Evolutionary conservation across 805 yeast species (phyloP).

Genomic region (Hanseniaspora thailandica): DNA sequence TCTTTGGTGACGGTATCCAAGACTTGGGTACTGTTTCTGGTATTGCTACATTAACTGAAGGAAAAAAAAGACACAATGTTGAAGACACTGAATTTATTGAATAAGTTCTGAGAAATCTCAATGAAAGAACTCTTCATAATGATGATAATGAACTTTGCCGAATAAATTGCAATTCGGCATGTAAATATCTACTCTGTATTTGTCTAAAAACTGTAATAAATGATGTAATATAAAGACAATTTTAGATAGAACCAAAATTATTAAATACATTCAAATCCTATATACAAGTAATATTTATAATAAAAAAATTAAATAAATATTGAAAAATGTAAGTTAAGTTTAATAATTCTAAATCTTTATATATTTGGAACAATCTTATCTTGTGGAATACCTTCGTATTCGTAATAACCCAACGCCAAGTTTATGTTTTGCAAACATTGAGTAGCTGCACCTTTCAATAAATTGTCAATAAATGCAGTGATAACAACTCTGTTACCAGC

Average conservation of each 20-base stretch:
- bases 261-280: neutral
- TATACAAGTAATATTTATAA: neutral
- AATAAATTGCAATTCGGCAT: no score
- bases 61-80: slow-evolving; percentile 8
- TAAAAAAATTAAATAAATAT: neutral
- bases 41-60: slow-evolving; percentile 14
- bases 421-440: slow-evolving; percentile 96
- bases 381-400: slow-evolving; percentile 87
- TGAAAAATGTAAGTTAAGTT: neutral
- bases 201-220: neutral
- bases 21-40: slow-evolving; percentile 15
- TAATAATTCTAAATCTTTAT: neutral
- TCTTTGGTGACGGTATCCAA: slow-evolving; percentile 26
- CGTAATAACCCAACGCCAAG: slow-evolving; percentile 78
- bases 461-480: slow-evolving; percentile 89
- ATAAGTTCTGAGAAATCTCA: no score
- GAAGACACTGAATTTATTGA: slow-evolving; percentile 11
- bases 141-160: no score
- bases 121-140: no score
- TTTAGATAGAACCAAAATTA: neutral
- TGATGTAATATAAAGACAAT: neutral
- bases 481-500: slow-evolving; percentile 82
- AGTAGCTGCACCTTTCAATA: slow-evolving; percentile 96
- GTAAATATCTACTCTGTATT: neutral
- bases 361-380: slow-evolving; percentile 44